Base-by-base conservation (phyloP, 2,329 filamentous ascomycete species). In the Clarireedia paspali region DNA sequence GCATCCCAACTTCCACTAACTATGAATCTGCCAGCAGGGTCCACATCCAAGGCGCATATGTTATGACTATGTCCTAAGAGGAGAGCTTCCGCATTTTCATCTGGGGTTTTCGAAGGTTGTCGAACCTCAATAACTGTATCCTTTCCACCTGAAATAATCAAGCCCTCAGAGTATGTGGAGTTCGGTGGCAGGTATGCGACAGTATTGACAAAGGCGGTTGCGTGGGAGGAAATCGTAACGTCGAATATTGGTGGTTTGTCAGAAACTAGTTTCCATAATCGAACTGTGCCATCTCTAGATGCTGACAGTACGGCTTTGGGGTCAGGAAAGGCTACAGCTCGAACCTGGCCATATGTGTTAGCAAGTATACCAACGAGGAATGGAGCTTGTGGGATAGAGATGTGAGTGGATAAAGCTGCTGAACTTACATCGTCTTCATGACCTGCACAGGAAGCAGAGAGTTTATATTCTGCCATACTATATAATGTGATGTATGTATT, bases 1-100 rank as follows among this genome's bases (percentile, higher is more conserved):
- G 83, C 83, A 71, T 99, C 94, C 94, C 94, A 99, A 65, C 91
- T 89, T 34, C 92, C 94, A 62, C 92, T 97, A 47, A 96, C 85
- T 42, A 97, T 78, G 70, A 84, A 89, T 47, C 75, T 81, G 2
- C 85, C 87, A 57, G 84, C 80, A 1, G 86, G 81, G 50, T 85
- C 86, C 15, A 89, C 85, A 66, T 95, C 89, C 46, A 99, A 74
- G 7, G 91, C 81, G 70, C 92, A 96, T 47, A 99, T 84, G 66
- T 97, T 97, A 70, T 88, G 82, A 20, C 82, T 79, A 69, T 99
- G 94, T 12, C 94, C 92, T 50, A 96, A 76, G 9, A 99, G 79
- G 60, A 97, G 78, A 23, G 89, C 87, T 63, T 96, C 89, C 7
- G 92, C 89, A 71, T 92, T 87, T 62, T 91, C 87, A 34, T 85